These are phyloP conservation scores for Pseudomonodictys pantanalensis DNA, from an alignment of 495 filamentous ascomycete genomes.

Conservation along the genomic window DNA sequence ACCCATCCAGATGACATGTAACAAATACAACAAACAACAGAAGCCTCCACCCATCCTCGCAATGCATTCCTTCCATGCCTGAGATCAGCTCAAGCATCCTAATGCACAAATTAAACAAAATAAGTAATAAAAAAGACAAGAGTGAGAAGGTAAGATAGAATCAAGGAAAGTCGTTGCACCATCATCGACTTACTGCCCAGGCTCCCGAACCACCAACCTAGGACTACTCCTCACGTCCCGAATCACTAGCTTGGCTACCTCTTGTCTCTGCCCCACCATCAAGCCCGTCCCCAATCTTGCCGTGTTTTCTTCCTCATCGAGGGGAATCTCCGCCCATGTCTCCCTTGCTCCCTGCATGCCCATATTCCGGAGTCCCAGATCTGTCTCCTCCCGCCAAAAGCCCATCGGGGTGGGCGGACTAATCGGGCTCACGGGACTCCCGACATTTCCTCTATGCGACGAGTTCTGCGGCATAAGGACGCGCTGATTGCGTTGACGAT, in stretches of 20 bases:
- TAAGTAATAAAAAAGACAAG: neutral
- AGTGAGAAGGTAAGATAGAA: neutral
- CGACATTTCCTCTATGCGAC: conserved; percentile 12
- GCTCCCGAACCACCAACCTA: too few species aligned
- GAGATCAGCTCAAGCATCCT: too few species aligned
- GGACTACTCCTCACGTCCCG: conserved; percentile 25
- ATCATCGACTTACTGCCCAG: too few species aligned
- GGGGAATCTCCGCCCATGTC: neutral
- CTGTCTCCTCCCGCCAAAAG: conserved; percentile 16
- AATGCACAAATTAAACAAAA: neutral
- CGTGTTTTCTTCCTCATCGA: neutral
- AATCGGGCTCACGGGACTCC: conserved; percentile 2
- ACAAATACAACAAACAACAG: neutral
- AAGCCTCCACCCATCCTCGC: neutral
- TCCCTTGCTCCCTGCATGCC: too few species aligned
- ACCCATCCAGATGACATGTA: neutral
- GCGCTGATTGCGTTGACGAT: conserved; percentile 7
- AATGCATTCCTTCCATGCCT: neutral
- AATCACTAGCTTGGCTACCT: conserved; percentile 5
- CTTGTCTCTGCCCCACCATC: neutral
- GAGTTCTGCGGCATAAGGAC: conserved; percentile 22
- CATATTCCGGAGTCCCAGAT: too few species aligned
- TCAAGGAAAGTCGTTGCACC: conserved; percentile 5
- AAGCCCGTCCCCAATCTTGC: neutral
- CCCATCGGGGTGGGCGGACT: conserved; percentile 6